A percentile compares a stretch with the other conserved stretches of the same genome.
These are phyloP conservation scores for Blastobotrys peoriensis DNA, from an alignment of 805 yeast genomes.

Conservation along the genomic window DNA sequence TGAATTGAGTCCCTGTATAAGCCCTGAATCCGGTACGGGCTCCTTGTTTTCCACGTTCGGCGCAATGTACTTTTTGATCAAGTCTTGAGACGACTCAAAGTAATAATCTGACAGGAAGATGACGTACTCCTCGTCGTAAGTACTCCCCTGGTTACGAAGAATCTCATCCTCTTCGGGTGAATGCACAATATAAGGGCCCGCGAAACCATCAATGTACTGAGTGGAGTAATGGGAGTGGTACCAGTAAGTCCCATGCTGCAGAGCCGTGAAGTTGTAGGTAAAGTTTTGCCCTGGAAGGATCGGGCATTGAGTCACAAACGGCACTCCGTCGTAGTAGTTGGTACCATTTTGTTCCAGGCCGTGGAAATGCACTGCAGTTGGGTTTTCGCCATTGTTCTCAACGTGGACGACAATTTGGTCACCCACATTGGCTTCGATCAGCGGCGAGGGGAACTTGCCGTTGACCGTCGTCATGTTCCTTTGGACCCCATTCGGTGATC, in stretches of 20 bases:
- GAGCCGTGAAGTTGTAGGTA: constrained; percentile 37
- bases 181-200: constrained; percentile 42
- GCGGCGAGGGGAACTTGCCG: constrained; percentile 47
- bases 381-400: constrained; percentile 34
- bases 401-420: constrained; percentile 34
- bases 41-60: constrained; percentile 37
- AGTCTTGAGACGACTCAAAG: constrained; percentile 31
- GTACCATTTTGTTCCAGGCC: constrained; percentile 45
- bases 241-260: constrained; percentile 49
- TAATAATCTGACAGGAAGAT: constrained; percentile 39
- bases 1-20: constrained; percentile 36
- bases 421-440: constrained; percentile 36
- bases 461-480: constrained; percentile 35
- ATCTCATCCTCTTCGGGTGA: constrained; percentile 32
- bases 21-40: constrained; percentile 36
- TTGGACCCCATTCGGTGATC: constrained; percentile 23
- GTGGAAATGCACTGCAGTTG: constrained; percentile 48
- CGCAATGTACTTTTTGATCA: constrained; percentile 34
- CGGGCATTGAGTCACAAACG: constrained; percentile 46
- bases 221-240: constrained; percentile 48
- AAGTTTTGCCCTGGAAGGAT: constrained; percentile 39
- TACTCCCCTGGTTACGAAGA: constrained; percentile 16
- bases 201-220: constrained; percentile 44
- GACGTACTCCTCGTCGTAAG: constrained; percentile 29
- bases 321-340: constrained; percentile 46